phyloP scores from a whole-genome alignment of 75 land plant genomes.

The Cunninghamia lanceolata region DNA sequence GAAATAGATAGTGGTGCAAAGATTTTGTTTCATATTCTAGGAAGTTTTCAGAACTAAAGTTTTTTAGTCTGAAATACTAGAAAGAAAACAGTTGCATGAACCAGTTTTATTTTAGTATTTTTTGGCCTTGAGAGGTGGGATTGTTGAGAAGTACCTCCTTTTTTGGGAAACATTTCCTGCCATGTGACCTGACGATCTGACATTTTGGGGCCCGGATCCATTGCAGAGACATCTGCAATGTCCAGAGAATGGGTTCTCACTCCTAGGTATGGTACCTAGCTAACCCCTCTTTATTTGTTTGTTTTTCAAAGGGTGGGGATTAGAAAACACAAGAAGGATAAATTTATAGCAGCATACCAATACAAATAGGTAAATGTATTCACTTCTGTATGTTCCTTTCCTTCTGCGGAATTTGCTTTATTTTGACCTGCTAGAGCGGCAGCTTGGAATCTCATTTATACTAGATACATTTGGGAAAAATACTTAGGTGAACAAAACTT shows the following conservation, averaged over 20 bases:
- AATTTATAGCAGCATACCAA: not conserved
- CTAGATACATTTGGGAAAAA: not conserved
- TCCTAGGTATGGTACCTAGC: not conserved
- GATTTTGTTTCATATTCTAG: not conserved
- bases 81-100: not conserved
- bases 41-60: not conserved
- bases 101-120: not conserved
- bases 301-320: not conserved
- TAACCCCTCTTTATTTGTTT: not conserved
- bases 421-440: not conserved
- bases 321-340: not conserved
- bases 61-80: not conserved
- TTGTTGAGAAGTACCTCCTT: not conserved
- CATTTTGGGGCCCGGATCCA: not conserved
- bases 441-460: not conserved
- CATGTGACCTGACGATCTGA: not conserved
- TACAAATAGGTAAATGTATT: not conserved
- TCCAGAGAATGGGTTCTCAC: not conserved
- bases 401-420: not conserved
- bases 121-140: not conserved
- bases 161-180: not conserved
- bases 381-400: not conserved
- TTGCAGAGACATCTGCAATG: not conserved
- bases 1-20: not conserved
- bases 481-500: not conserved